phyloP scores from a whole-genome alignment of 176 grass and related monocot genomes.

The Areca catechu region DNA sequence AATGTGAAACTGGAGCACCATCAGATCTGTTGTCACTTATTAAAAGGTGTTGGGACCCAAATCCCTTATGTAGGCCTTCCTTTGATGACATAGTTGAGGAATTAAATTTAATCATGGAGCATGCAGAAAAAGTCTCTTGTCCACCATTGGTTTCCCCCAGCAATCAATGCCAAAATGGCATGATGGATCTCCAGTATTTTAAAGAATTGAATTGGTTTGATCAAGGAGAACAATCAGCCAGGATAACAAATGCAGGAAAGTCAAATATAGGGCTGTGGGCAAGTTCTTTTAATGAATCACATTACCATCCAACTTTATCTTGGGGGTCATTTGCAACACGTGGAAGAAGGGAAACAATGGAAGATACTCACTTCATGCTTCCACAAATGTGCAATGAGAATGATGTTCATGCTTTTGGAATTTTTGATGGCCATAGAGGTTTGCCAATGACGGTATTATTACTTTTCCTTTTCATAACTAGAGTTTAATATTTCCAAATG shows the following conservation, averaged over 20 bases:
- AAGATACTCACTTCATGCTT: constrained; percentile 94
- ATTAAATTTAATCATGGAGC: constrained; percentile 34
- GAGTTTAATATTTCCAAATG: constrained; percentile 24
- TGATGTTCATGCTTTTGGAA: constrained; percentile 69
- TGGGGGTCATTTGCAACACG: constrained; percentile 94
- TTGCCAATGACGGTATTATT: constrained; percentile 2
- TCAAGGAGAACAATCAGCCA: constrained; percentile 54
- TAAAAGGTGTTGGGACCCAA: constrained; percentile 58
- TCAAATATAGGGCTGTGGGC: constrained; percentile 21
- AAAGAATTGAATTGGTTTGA: constrained; percentile 77
- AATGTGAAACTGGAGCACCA: constrained; percentile 51
- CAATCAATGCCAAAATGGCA: constrained; percentile 32
- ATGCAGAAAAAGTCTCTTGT: constrained; percentile 26
- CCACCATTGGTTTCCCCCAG: constrained; percentile 13
- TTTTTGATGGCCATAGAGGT: constrained; percentile 99
- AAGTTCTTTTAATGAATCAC: constrained; percentile 30
- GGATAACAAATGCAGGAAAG: constrained; percentile 30
- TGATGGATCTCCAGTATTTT: constrained; percentile 28
- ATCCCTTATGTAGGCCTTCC: constrained; percentile 68
- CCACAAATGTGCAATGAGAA: constrained; percentile 51
- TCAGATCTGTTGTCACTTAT: constrained; percentile 67
- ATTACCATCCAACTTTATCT: constrained; percentile 64
- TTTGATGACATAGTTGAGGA: constrained; percentile 60
- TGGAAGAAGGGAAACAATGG: constrained; percentile 85
- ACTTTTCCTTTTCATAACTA: constrained; percentile 7